Base-by-base conservation (phyloP, 192 early-diverging fungal genomes). In the Coemansia sp. region DNA sequence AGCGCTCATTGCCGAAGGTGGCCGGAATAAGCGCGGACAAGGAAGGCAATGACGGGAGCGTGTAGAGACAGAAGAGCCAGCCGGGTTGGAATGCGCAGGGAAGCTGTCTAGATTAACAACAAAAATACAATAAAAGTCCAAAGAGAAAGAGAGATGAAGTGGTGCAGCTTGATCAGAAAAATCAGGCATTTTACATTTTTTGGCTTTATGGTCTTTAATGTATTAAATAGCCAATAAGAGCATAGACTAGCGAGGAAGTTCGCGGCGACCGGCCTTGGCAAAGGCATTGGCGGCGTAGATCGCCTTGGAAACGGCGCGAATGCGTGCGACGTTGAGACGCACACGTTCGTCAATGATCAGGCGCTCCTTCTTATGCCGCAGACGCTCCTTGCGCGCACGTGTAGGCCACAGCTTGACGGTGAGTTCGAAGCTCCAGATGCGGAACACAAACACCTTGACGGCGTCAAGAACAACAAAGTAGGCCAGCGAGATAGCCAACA, bases 401-500 rank as follows among this genome's bases (percentile, higher is more conserved):
- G 90, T 86, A 6, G 95, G 95, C 86, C 87, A 91, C 57, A 94
- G 69, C 56, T 72, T 89, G 51, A 92, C 94, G 4, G 93, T 94
- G 38, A 95, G 78, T 75, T 94, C 93, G 77, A 94, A 97, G 57
- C 82, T 90, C 95, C 95, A 97, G 57, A 70, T 59, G 39, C 83
- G 84, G 85, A 96, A 90, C 25, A 93, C 75, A 60, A 82, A 73
- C n/a, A 95, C 94, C 82, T 98, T 98, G 84, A 98, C 89, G 22
- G 91, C 81, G 73, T 97, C 95, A 5, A 95, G 84, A 55, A 94
- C 37, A 64, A 94, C 83, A 72, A 93, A 92, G 74, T 87, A 90
- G n/a, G 87, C 86, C 29, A 93, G 72, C 31, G 93, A 95, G 41
- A 95, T 64, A 41, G 70, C 85, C 41, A 95, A 77, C 49, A 96